Evolutionary conservation across 257 asterid species (phyloP).

Genomic region (Perilla frutescens): DNA sequence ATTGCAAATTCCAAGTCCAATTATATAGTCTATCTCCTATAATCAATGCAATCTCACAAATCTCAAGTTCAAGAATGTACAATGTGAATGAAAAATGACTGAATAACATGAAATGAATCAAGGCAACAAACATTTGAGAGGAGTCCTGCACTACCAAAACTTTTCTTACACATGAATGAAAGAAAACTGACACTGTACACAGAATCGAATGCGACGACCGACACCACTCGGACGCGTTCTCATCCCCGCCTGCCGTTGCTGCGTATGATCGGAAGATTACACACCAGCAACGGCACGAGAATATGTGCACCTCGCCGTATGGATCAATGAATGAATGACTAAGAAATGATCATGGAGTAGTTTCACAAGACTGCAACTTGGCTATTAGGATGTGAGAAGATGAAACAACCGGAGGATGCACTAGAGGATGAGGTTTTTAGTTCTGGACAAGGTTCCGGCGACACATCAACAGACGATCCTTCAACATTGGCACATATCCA

Average conservation of each 20-base stretch:
- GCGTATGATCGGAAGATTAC: slow-evolving; percentile 48
- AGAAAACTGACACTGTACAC: slow-evolving; percentile 78
- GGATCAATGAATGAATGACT: slow-evolving; percentile 53
- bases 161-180: slow-evolving; percentile 86
- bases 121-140: slow-evolving; percentile 44
- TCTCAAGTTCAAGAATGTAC: slow-evolving; percentile 59
- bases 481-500: slow-evolving; percentile 67
- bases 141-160: slow-evolving; percentile 86
- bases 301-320: slow-evolving; percentile 34
- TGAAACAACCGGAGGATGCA: slow-evolving; percentile 40
- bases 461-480: slow-evolving; percentile 66
- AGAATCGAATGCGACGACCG: slow-evolving; percentile 40
- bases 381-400: slow-evolving; percentile 40
- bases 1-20: slow-evolving; percentile 46
- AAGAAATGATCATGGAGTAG: slow-evolving; percentile 16
- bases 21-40: slow-evolving; percentile 40
- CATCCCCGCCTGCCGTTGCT: slow-evolving; percentile 33
- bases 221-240: slow-evolving; percentile 15
- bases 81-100: slow-evolving; percentile 51
- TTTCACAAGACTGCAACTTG: slow-evolving; percentile 53
- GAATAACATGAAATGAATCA: slow-evolving; percentile 40
- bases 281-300: slow-evolving; percentile 40
- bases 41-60: slow-evolving; percentile 48
- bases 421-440: slow-evolving; percentile 47
- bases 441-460: slow-evolving; percentile 71